Evolutionary conservation across 768 basidiomycete species (phyloP), one percentile per base, ranked within the genome.

Genomic region (Leucocoprinus leucothites): DNA sequence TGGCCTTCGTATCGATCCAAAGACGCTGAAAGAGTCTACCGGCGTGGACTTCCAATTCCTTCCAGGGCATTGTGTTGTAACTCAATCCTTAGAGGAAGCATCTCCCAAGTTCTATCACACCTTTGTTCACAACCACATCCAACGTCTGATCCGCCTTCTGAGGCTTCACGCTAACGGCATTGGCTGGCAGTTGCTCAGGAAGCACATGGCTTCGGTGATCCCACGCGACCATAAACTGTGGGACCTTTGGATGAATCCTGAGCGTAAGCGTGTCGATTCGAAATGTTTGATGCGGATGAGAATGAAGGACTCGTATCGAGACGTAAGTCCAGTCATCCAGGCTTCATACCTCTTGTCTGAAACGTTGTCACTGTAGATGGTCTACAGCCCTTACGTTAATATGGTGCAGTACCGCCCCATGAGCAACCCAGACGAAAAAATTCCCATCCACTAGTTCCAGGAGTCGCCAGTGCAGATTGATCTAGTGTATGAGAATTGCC

Each of bases 231-330:
- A 80, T 58, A 72, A 71, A 36, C 69, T 81, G 1, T 74, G 75
- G 68, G 67, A 70, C 55, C 65, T 73, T 1, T 84, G 82, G 82
- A 61, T 81, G 60, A 69, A 69, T 50, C 68, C 74, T 14, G 67
- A 67, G 25, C 71, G 66, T 55, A 63, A 59, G 43, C 67, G 70
- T 38, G 72, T 84, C 3, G 65, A 75, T 9, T 82, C 81, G 6
- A 84, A 84, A 61, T 83, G 82, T 61, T 64, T 84, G 36, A 68
- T 84, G 74, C 73, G 80, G 22, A 84, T 84, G 82, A 73, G 81
- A 21, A 69, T 83, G 67, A 72, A 75, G 42, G 78, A 79, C 51
- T 74, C 79, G 38, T 82, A 83, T 57, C 75, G 81, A 44, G 79
- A 82, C 65, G 82, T 82, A 64, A 64, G 74, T 67, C 14, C 11